Evolutionary conservation across 2,329 filamentous ascomycete species (phyloP).

Genomic region (Penicillium olsonii): DNA sequence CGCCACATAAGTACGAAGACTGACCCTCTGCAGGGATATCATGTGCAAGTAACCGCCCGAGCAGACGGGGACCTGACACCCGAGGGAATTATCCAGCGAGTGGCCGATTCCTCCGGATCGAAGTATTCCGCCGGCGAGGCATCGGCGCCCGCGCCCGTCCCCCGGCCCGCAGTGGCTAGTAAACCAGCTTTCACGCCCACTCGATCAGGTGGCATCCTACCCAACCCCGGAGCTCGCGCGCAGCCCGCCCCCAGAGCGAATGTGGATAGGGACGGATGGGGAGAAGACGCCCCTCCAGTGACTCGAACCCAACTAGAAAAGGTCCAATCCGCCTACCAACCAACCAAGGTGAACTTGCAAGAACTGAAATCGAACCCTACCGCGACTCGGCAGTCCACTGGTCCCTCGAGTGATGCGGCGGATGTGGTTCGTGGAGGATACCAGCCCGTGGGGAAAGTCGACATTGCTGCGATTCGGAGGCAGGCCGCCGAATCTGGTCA

Average conservation of each 20-base stretch:
- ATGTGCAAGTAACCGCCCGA: conserved; percentile 94
- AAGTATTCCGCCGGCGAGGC: conserved; percentile 75
- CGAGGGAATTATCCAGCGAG: conserved; percentile 86
- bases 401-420: conserved; percentile 49
- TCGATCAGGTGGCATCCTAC: conserved; percentile 56
- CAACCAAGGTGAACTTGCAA: conserved; percentile 91
- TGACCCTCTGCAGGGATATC: conserved; percentile 68
- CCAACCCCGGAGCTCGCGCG: conserved; percentile 63
- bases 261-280: conserved; percentile 88
- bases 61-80: conserved; percentile 86
- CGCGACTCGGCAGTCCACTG: conserved; percentile 57
- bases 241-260: conserved; percentile 54
- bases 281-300: conserved; percentile 86
- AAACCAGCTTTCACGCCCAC: conserved; percentile 92
- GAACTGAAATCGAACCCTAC: conserved; percentile 69
- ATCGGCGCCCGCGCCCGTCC: conserved; percentile 52
- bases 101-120: conserved; percentile 88
- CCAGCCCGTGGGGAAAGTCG: conserved; percentile 94
- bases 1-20: neutral
- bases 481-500: conserved; percentile 64
- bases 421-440: conserved; percentile 84
- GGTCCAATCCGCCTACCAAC: conserved; percentile 88
- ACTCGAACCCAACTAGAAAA: conserved; percentile 86
- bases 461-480: conserved; percentile 85
- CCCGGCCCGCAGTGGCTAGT: conserved; percentile 70